phyloP scores from a whole-genome alignment of 345 rosid species.

The Euclidium syriacum region DNA sequence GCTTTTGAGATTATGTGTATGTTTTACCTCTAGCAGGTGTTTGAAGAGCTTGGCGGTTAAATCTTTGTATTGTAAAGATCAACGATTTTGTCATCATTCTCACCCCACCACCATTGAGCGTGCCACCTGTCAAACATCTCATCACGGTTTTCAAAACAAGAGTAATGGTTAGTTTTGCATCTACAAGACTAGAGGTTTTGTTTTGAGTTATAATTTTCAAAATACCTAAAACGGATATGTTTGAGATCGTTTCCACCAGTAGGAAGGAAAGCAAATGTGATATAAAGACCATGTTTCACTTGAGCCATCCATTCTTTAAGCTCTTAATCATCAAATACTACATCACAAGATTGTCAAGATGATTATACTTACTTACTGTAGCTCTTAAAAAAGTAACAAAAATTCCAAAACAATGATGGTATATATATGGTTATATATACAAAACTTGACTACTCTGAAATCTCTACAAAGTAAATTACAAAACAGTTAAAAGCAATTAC shows the following conservation, averaged over 20 bases:
- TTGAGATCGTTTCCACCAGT: conserved; percentile 91
- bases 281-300: conserved; percentile 97
- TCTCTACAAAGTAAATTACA: no score
- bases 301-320: conserved; percentile 99
- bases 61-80: conserved; percentile 94
- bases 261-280: conserved; percentile 86
- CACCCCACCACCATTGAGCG: conserved; percentile 99
- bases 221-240: conserved; percentile 92
- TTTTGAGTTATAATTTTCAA: no score
- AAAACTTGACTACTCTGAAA: no score
- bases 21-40: conserved; percentile 83
- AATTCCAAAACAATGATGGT: no score
- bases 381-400: no score
- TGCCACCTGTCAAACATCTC: conserved; percentile 97
- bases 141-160: no score
- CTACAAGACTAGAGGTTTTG: no score
- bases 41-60: conserved; percentile 88
- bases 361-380: no score
- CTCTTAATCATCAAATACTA: conserved; percentile 70
- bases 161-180: no score
- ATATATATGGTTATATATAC: no score
- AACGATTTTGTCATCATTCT: conserved; percentile 88
- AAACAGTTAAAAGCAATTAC: no score
- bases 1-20: neutral
- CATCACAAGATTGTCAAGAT: conserved; percentile 67